Percentiles rank a stretch among this genome's conserved stretches.
Evolutionary conservation across 202 grass and related monocot species (phyloP).

Genomic region (Zoysia matrella): DNA sequence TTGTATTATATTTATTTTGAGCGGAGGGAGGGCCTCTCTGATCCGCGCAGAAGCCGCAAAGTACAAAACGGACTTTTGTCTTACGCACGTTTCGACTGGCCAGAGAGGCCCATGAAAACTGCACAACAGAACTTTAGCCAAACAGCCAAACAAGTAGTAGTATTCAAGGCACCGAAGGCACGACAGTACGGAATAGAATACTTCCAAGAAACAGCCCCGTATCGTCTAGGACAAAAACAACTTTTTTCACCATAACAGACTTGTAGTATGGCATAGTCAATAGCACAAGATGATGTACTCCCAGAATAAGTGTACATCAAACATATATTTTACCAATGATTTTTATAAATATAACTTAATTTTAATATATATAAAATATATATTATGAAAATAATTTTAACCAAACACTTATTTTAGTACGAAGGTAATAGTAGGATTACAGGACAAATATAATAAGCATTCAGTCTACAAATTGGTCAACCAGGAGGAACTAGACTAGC

Average conservation of each 20-base stretch:
- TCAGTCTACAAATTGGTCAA: conserved; percentile 16
- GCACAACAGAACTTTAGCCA: not conserved
- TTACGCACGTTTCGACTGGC: not conserved
- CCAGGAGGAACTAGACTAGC: not conserved
- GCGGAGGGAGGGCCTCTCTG: conserved; percentile 5
- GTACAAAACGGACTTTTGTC: not conserved
- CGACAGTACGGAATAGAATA: not conserved
- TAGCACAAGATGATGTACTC: not conserved
- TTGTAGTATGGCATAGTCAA: not conserved
- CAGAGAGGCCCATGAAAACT: not conserved
- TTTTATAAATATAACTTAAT: too few species aligned
- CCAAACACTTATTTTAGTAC: too few species aligned
- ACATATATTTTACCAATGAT: not conserved
- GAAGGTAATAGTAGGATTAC: not conserved
- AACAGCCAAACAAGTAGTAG: not conserved
- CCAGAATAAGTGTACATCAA: too few species aligned
- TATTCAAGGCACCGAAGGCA: not conserved
- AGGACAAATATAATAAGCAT: not conserved
- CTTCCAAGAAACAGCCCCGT: not conserved
- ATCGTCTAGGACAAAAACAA: not conserved
- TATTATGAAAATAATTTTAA: too few species aligned
- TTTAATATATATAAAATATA: too few species aligned
- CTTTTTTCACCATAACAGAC: not conserved
- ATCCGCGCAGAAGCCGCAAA: not conserved
- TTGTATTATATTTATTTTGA: not conserved